Percentiles rank a stretch among this genome's conserved stretches.
Conservation (phyloP, 2,329 filamentous ascomycete genomes). For the Thyridium curvatum region DNA sequence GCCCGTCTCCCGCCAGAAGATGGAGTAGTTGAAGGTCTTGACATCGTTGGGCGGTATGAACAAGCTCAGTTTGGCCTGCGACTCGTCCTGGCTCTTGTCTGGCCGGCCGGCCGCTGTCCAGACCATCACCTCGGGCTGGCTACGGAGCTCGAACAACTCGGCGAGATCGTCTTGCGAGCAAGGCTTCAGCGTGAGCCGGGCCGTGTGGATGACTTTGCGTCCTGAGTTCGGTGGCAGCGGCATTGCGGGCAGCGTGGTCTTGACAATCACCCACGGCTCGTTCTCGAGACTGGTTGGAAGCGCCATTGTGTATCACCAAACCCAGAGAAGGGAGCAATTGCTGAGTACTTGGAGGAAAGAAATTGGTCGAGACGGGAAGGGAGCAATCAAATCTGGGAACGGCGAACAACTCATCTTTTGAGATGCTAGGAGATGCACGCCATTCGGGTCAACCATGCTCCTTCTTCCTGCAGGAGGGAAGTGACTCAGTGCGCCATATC, state of each 20-base stretch:
- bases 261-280: conserved; percentile 28
- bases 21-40: conserved; percentile 49
- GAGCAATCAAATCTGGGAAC: too few species aligned
- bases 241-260: conserved; percentile 37
- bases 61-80: conserved; percentile 28
- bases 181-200: conserved; percentile 49
- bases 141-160: conserved; percentile 45
- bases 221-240: conserved; percentile 32
- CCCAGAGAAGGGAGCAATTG: too few species aligned
- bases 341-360: too few species aligned
- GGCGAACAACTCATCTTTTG: too few species aligned
- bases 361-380: too few species aligned
- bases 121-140: conserved; percentile 55
- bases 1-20: conserved; percentile 39
- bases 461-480: too few species aligned
- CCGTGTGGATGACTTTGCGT: conserved; percentile 36
- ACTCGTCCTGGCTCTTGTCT: conserved; percentile 38
- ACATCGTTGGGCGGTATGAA: conserved; percentile 43
- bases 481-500: too few species aligned
- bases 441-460: too few species aligned
- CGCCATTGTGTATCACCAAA: too few species aligned
- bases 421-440: too few species aligned
- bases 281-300: too few species aligned
- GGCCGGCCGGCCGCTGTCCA: conserved; percentile 39
- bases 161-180: conserved; percentile 41